Evolutionary conservation across 352 stramenopile species (phyloP).

Genomic region (Pythium periplocum): DNA sequence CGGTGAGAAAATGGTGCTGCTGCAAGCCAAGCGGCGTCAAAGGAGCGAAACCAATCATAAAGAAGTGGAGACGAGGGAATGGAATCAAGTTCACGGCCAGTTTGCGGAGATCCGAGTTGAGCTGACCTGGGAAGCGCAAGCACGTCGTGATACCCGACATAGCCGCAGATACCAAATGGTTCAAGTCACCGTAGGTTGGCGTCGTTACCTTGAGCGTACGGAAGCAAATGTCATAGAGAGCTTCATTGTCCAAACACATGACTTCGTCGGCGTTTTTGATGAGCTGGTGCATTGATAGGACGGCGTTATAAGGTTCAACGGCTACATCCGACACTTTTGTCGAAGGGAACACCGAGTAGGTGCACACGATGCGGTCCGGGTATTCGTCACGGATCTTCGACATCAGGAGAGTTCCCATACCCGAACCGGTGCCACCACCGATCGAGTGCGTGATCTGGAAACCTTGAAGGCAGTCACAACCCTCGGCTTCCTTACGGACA

Average conservation of each 20-base stretch:
- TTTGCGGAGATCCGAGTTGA: conserved; percentile 99
- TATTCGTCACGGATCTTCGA: conserved; percentile 99
- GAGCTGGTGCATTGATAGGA: conserved; percentile 98
- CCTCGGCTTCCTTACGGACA: conserved; percentile 97
- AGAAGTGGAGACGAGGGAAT: conserved; percentile 99
- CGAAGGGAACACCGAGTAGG: conserved; percentile 98
- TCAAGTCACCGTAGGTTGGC: conserved; percentile 98
- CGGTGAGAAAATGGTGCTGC: conserved; percentile 97
- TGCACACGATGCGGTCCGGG: conserved; percentile 99
- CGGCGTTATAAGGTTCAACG: conserved; percentile 99
- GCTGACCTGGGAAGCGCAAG: conserved; percentile 97
- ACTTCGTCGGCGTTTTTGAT: conserved; percentile 99
- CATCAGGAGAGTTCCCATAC: conserved; percentile 99
- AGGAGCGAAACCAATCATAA: conserved; percentile 99
- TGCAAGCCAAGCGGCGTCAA: conserved; percentile 94
- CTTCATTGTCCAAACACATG: conserved; percentile 99
- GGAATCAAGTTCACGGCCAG: conserved; percentile 98
- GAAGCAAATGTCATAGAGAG: conserved; percentile 99
- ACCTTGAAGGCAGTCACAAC: conserved; percentile 97
- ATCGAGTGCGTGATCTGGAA: conserved; percentile 99
- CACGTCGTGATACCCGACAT: conserved; percentile 99
- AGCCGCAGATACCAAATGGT: conserved; percentile 97
- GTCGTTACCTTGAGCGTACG: conserved; percentile 98
- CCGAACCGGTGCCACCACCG: conserved; percentile 97
- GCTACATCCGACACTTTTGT: conserved; percentile 98